A percentile compares a stretch with the other conserved stretches of the same genome.
Evolutionary conservation across 1,284 basidiomycete species (phyloP).

Genomic region (Naganishia cerealis): DNA sequence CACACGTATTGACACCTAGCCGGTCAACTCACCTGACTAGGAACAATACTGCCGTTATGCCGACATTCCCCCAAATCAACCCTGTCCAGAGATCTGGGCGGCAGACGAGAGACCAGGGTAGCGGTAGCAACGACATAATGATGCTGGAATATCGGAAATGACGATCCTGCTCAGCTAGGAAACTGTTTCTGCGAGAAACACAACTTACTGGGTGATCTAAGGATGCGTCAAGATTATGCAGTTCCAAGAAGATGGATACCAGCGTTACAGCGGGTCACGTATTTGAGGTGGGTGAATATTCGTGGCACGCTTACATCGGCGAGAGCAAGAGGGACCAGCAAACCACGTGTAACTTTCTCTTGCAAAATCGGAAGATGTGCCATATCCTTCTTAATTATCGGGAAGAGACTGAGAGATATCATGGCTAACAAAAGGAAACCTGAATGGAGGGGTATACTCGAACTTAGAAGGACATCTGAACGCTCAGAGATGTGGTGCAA

Average conservation of each 20-base stretch:
- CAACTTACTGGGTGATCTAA: slow-evolving; percentile 33
- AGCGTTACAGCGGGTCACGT: not conserved
- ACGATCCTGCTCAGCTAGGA: not conserved
- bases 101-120: slow-evolving; percentile 41
- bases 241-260: not conserved
- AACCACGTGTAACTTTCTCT: slow-evolving; percentile 45
- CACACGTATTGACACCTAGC: no score
- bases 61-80: slow-evolving; percentile 51
- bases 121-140: slow-evolving; percentile 41
- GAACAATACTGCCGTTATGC: slow-evolving; percentile 48
- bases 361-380: slow-evolving; percentile 36
- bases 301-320: slow-evolving; percentile 50
- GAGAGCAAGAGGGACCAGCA: slow-evolving; percentile 49
- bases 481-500: not conserved
- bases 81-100: slow-evolving; percentile 48
- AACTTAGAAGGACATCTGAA: not conserved
- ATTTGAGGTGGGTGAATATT: not conserved
- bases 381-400: slow-evolving; percentile 42
- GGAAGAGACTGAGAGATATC: slow-evolving; percentile 49
- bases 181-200: not conserved
- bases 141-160: slow-evolving; percentile 37
- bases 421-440: slow-evolving; percentile 54
- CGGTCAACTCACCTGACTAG: slow-evolving; percentile 43
- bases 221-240: not conserved
- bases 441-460: slow-evolving; percentile 26